Base-by-base conservation (phyloP, 495 filamentous ascomycete species). In the Peziza echinospora region DNA sequence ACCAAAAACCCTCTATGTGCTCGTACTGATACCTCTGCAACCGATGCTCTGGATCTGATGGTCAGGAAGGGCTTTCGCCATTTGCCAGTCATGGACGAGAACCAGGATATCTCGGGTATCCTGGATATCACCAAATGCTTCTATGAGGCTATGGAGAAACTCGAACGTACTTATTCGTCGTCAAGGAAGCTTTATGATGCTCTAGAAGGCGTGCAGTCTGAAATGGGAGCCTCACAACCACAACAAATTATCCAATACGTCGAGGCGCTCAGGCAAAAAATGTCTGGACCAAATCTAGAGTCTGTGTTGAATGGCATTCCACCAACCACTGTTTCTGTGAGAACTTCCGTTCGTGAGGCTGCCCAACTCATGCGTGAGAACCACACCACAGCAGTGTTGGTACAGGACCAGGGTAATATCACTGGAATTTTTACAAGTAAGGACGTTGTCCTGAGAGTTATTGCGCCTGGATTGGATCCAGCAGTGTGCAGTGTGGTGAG, bases 361-460 rank as follows among this genome's bases (percentile, higher is more conserved):
- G 89, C 89, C 9, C 71, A 76, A 24, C 53, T 92, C 61, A 97
- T 97, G 89, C 94, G 91, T 67, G 89, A 96, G 62, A 80, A 96
- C 63, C 89, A 93, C 62, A 97, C 89, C 19, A 97, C 89, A 30
- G 89, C 89, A 24, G 76, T 97, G 43, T 67, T 97, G 47, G 89
- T 97, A 22, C 87, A 96, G 64, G 89, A 97, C 60, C 84, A 92
- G 63, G 84, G 87, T 37, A 82, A 82, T 10, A 94, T 97, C 60
- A 97, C 89, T 37, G 89, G 89, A 65, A 97, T 97, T 57, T 97
- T 97, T 63, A 97, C 89, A 43, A 96, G 89, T 69, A 97, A 97
- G 65, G 89, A 97, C 67, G 86, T 97, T 41, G 89, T 97, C 46
- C 73, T 97, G 45, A 84, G 89, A 63, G 89, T 97, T 46, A 97